These are phyloP conservation scores for Litchi chinensis DNA, from an alignment of 345 rosid species.

Conservation along the genomic window DNA sequence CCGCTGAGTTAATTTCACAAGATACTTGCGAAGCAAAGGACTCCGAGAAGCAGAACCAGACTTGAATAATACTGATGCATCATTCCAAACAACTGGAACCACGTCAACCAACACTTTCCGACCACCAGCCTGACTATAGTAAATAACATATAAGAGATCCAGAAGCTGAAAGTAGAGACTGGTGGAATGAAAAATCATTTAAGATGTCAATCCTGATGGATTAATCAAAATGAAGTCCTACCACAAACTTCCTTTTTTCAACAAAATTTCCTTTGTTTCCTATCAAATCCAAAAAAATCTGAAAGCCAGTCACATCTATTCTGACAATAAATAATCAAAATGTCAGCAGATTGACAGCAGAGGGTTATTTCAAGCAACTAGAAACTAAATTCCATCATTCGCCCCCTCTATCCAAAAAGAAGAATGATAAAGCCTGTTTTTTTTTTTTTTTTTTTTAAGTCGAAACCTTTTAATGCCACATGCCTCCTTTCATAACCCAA, in stretches of 20 bases:
- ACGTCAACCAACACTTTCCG: slow-evolving; percentile 62
- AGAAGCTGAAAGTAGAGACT: slow-evolving; percentile 15
- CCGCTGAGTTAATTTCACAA: slow-evolving; percentile 85
- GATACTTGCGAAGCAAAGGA: slow-evolving; percentile 82
- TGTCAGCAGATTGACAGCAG: neutral
- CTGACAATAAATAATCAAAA: neutral
- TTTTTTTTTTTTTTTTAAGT: neutral
- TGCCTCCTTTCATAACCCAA: neutral
- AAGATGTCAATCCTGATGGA: neutral
- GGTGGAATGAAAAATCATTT: neutral
- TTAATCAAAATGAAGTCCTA: neutral
- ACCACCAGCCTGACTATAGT: slow-evolving; percentile 73
- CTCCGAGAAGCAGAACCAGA: slow-evolving; percentile 67
- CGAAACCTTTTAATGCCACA: slow-evolving; percentile 1
- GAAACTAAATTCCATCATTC: neutral
- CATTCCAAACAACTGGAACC: slow-evolving; percentile 63
- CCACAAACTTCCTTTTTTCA: neutral
- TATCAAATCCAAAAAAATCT: neutral
- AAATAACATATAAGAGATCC: slow-evolving; percentile 29
- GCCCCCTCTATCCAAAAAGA: neutral
- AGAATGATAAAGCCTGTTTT: neutral
- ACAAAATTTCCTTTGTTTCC: neutral
- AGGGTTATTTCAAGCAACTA: neutral
- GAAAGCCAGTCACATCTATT: neutral
- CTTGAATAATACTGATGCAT: slow-evolving; percentile 57